phyloP scores from a whole-genome alignment of 768 basidiomycete species.

The Chalciporus piperatus region DNA sequence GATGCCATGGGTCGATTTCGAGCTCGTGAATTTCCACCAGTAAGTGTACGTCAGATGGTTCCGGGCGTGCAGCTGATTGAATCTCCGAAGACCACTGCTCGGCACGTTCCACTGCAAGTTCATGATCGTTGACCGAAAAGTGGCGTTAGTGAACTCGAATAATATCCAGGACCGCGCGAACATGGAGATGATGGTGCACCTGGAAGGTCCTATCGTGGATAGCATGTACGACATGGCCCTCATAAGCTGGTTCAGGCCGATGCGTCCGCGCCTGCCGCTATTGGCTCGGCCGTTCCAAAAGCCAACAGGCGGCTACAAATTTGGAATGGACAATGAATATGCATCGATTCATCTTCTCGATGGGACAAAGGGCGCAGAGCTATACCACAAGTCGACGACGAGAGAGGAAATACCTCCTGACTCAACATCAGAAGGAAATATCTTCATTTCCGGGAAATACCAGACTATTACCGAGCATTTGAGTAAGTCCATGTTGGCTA shows the following conservation, averaged over 20 bases:
- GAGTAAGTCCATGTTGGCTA: constrained; percentile 23
- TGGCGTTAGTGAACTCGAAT: constrained; percentile 63
- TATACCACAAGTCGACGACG: constrained; percentile 21
- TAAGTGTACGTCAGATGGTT: constrained; percentile 7
- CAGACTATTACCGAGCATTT: constrained; percentile 41
- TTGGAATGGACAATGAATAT: constrained; percentile 33
- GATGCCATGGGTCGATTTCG: constrained; percentile 57
- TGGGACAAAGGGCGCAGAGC: constrained; percentile 23
- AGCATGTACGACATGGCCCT: constrained; percentile 68
- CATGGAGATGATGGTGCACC: constrained; percentile 62
- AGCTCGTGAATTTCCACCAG: constrained; percentile 57
- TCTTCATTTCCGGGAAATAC: constrained; percentile 32
- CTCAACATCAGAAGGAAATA: constrained; percentile 5
- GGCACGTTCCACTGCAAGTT: constrained; percentile 76
- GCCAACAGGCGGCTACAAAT: constrained; percentile 37
- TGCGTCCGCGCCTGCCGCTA: constrained; percentile 46
- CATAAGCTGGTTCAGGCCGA: constrained; percentile 53
- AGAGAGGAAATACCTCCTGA: constrained; percentile 12
- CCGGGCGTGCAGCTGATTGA: background rate
- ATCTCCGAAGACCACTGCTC: constrained; percentile 40
- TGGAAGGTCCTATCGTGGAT: constrained; percentile 70
- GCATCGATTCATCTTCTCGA: constrained; percentile 29
- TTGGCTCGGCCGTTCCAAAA: constrained; percentile 31
- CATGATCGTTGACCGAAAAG: constrained; percentile 64
- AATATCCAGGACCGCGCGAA: constrained; percentile 62